Base-by-base conservation (phyloP, 108 stramenopile species). In the Nitzschia palea region DNA sequence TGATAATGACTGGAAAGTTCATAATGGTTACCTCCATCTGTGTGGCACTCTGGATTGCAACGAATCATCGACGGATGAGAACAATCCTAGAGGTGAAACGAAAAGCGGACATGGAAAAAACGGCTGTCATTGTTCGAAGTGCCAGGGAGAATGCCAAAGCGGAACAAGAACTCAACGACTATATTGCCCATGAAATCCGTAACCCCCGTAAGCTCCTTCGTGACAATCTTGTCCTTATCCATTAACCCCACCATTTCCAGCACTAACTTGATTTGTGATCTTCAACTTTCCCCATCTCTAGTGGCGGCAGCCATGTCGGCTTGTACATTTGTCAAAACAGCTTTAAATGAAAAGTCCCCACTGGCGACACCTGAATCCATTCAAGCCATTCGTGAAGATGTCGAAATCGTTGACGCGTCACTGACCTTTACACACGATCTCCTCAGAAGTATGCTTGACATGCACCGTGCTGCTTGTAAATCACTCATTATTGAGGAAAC, bases 271-370 rank as follows among this genome's bases (percentile, higher is more conserved):
- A 14, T 6, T 17, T 64, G 4, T 5, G 22, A 27, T 18, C 30
- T 4, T 15, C 48, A 14, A 51, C 22, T 12, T 29, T 6, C 3
- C 10, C 26, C n/a, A n/a, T n/a, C n/a, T 33, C 62, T 47, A n/a
- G n/a, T n/a, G n/a, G n/a, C n/a, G n/a, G 84, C 84, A 22, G 80
- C 80, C 28, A 76, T 79, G 68, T 62, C 80, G 2, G 84, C 84
- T 17, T 56, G 43, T 12, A 71, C 52, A 23, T 81, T 81, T 67
- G 66, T 85, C 17, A 67, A 65, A 30, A 37, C 56, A 12, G 74
- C 57, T 36, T 36, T 79, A 4, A 42, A 56, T 0, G 62, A 55
- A 35, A 29, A 28, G 12, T 44, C 27, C 22, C 62, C 70, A 3
- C 2, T 52, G n/a, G 14, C 3, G 30, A 31, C 27, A 27, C 27